A percentile compares a stretch with the other conserved stretches of the same genome.
Conservation (phyloP, 1,284 basidiomycete genomes). For the Microbotryum intermedium region DNA sequence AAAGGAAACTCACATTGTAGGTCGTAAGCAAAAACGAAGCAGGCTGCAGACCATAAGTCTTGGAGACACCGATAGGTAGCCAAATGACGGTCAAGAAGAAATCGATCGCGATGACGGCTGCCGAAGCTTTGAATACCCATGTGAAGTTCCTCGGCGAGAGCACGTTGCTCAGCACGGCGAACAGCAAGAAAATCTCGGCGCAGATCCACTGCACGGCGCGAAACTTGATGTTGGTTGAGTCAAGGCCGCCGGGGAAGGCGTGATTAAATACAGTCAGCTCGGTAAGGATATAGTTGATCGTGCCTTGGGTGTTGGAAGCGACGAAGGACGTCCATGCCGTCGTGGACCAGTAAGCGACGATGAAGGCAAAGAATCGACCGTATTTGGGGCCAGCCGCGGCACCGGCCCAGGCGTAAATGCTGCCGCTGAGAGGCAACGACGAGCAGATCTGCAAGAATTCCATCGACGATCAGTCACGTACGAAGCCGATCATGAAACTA, state of each 20-base stretch:
- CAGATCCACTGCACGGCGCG: slow-evolving; percentile 70
- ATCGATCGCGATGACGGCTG: slow-evolving; percentile 65
- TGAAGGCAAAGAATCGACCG: slow-evolving; percentile 69
- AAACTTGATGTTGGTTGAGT: slow-evolving; percentile 65
- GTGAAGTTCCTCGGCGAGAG: slow-evolving; percentile 61
- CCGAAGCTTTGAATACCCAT: slow-evolving; percentile 60
- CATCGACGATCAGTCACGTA: no score
- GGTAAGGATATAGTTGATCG: slow-evolving; percentile 66
- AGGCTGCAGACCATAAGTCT: slow-evolving; percentile 69
- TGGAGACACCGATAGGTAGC: slow-evolving; percentile 75
- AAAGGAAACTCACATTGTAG: slow-evolving; percentile 49
- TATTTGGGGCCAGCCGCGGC: slow-evolving; percentile 76
- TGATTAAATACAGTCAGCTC: slow-evolving; percentile 67
- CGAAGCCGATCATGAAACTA: slow-evolving; percentile 44
- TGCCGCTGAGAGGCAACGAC: slow-evolving; percentile 52
- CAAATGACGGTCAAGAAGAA: slow-evolving; percentile 76
- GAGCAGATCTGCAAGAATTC: slow-evolving; percentile 18
- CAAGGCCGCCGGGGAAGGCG: slow-evolving; percentile 65
- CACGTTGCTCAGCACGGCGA: slow-evolving; percentile 69
- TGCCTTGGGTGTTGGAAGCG: slow-evolving; percentile 71
- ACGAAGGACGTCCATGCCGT: slow-evolving; percentile 85
- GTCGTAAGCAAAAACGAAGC: slow-evolving; percentile 69
- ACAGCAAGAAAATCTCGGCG: slow-evolving; percentile 58
- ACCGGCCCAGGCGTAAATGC: slow-evolving; percentile 83
- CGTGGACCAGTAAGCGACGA: slow-evolving; percentile 46